phyloP scores from a whole-genome alignment of 2,329 filamentous ascomycete genomes.

The Canariomyces notabilis region DNA sequence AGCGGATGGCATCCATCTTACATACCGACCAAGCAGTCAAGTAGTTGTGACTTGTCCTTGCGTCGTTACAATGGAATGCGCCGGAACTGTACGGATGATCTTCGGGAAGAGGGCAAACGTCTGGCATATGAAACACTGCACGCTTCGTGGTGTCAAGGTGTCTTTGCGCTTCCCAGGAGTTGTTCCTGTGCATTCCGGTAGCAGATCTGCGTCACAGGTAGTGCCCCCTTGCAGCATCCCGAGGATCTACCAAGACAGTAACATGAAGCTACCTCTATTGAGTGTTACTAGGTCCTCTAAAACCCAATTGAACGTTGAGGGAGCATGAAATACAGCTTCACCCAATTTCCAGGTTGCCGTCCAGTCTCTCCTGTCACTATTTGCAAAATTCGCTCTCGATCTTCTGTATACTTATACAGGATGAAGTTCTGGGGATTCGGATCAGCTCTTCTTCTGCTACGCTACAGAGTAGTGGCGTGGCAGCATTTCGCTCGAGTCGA shows the following conservation, averaged over 20 bases:
- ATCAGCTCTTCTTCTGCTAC: neutral
- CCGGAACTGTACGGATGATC: no score
- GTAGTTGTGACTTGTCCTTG: no score
- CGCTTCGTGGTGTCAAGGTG: neutral
- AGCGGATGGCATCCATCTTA: neutral
- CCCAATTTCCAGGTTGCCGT: no score
- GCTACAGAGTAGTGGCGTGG: constrained; percentile 18
- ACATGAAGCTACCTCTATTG: no score
- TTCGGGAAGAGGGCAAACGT: neutral
- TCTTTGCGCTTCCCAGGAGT: constrained; percentile 1
- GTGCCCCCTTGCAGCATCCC: constrained; percentile 11
- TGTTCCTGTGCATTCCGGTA: neutral
- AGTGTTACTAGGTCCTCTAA: no score
- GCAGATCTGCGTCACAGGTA: constrained; percentile 6
- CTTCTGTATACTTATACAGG: neutral
- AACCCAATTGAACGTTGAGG: no score
- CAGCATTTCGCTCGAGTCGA: constrained; percentile 17
- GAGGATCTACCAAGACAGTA: neutral
- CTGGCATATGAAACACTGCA: neutral
- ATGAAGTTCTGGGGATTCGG: constrained; percentile 6
- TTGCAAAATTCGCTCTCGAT: no score
- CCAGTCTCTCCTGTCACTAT: no score
- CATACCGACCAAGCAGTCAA: no score
- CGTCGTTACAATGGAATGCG: no score
- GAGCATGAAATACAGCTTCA: no score